Evolutionary conservation across 2,329 filamentous ascomycete species (phyloP).

Genomic region (Fusarium sp.): DNA sequence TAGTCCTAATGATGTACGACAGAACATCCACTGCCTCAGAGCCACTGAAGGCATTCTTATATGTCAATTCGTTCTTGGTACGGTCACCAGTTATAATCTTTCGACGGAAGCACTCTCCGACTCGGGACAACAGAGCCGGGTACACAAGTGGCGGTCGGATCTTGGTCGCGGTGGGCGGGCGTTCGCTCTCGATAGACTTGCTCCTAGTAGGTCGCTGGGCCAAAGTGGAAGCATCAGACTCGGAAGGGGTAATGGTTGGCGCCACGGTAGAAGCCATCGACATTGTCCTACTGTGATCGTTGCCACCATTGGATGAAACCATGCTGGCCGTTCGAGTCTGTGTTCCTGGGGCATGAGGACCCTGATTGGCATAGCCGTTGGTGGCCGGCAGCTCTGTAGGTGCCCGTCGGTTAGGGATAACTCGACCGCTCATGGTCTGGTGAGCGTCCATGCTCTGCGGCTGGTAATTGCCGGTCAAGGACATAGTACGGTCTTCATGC

Average conservation of each 20-base stretch:
- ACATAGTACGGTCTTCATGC: conserved; percentile 94
- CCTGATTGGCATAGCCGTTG: conserved; percentile 53
- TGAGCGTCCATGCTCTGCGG: conserved; percentile 80
- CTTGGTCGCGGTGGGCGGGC: conserved; percentile 66
- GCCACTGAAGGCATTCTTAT: conserved; percentile 96
- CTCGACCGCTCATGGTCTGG: conserved; percentile 92
- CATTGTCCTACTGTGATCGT: conserved; percentile 74
- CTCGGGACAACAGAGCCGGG: conserved; percentile 90
- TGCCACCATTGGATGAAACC: conserved; percentile 62
- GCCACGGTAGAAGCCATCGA: conserved; percentile 90
- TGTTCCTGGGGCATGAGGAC: conserved; percentile 60
- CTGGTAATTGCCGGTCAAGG: conserved; percentile 80
- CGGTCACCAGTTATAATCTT: conserved; percentile 87
- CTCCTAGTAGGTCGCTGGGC: conserved; percentile 68
- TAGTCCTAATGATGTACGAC: conserved; percentile 96
- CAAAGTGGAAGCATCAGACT: conserved; percentile 62
- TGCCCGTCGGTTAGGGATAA: conserved; percentile 79
- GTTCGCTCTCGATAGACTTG: conserved; percentile 65
- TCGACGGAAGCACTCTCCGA: conserved; percentile 91
- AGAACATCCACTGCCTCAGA: conserved; percentile 96
- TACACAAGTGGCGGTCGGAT: conserved; percentile 88
- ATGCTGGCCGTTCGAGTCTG: conserved; percentile 71
- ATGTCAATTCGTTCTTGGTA: conserved; percentile 95
- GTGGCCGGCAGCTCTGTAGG: conserved; percentile 55
- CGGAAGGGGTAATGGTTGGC: conserved; percentile 73